Conservation (phyloP, 495 filamentous ascomycete genomes). For the Penicillium ucsense region DNA sequence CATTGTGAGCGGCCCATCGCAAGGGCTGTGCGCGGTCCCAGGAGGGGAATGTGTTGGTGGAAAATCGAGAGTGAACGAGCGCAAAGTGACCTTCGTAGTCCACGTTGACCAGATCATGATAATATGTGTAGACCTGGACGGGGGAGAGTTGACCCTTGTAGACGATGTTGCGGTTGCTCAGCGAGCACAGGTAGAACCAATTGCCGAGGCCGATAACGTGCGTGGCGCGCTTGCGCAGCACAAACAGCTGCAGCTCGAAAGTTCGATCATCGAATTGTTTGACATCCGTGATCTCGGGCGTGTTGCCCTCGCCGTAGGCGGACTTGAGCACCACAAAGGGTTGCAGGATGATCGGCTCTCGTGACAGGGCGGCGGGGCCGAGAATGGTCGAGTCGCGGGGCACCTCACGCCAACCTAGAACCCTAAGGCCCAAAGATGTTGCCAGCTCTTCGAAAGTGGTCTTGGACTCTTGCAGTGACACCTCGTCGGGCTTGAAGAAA, state of each 20-base stretch:
- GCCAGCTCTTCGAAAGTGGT: constrained; percentile 86
- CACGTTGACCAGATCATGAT: constrained; percentile 92
- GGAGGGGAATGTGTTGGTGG: constrained; percentile 97
- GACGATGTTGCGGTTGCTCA: constrained; percentile 98
- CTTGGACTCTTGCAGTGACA: constrained; percentile 79
- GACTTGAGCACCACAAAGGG: constrained; percentile 87
- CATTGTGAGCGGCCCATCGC: constrained; percentile 97
- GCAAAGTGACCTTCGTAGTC: constrained; percentile 98
- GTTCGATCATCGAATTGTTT: constrained; percentile 71
- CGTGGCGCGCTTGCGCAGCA: constrained; percentile 89
- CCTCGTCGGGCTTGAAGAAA: constrained; percentile 95
- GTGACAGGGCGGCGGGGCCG: constrained; percentile 83
- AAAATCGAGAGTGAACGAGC: constrained; percentile 95
- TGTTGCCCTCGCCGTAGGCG: constrained; percentile 77
- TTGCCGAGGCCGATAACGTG: constrained; percentile 92
- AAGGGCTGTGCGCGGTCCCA: constrained; percentile 98
- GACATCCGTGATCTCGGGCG: constrained; percentile 69
- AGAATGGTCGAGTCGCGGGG: constrained; percentile 87
- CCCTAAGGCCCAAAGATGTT: constrained; percentile 73
- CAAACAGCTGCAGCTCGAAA: constrained; percentile 90
- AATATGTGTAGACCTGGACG: constrained; percentile 98
- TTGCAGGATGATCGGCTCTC: constrained; percentile 91
- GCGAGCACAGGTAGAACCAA: constrained; percentile 98
- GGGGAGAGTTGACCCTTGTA: constrained; percentile 98
- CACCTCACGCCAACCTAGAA: constrained; percentile 94